Base-by-base conservation (phyloP, 345 rosid genomes). In the Hibiscus mutabilis region DNA sequence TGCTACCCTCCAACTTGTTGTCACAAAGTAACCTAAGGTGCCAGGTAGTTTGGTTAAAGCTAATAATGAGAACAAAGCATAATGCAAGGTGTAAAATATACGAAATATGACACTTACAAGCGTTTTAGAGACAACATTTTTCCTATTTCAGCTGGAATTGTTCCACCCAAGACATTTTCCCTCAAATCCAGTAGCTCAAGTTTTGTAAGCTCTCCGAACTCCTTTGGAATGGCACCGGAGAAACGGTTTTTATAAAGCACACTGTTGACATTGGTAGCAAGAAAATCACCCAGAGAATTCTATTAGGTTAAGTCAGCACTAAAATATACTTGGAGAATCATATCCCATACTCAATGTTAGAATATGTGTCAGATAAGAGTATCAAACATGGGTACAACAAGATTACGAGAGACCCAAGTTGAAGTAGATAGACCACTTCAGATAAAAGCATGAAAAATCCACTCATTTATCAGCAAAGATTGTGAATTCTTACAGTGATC, bases 131-230 rank as follows among this genome's bases (percentile, higher is more conserved):
- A 80, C 51, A 67, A 57, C 68, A 84, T 68, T 27, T 66, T 75
- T 77, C 77, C 77, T 72, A 90, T 74, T 73, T 86, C 91, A 31
- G 37, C 76, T 58, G 99, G 99, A 83, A 95, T 79, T 47, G 52
- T 75, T 78, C 98, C 97, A 60, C 67, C 77, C 60, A 95, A 79
- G 72, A 85, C 79, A 74, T 92, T 95, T 46, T 84, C 83, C 76
- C 91, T 84, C 66, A 90, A 80, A 77, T 92, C 98, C 84, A 90
- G 78, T 11, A 87, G 27, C 75, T 89, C 86, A 18, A 92, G 75
- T 71, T 82, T 81, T 3, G 66, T 55, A n/a, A 95, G 90, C 8
- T 68, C 80, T 61, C 87, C 91, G 53, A 87, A 77, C 76, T 92
- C 97, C 57, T 76, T 79, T n/a, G 99, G 96, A 68, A 95, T 87